These are phyloP conservation scores for Mycotypha africana DNA, from an alignment of 371 early-diverging fungal species.

Conservation along the genomic window DNA sequence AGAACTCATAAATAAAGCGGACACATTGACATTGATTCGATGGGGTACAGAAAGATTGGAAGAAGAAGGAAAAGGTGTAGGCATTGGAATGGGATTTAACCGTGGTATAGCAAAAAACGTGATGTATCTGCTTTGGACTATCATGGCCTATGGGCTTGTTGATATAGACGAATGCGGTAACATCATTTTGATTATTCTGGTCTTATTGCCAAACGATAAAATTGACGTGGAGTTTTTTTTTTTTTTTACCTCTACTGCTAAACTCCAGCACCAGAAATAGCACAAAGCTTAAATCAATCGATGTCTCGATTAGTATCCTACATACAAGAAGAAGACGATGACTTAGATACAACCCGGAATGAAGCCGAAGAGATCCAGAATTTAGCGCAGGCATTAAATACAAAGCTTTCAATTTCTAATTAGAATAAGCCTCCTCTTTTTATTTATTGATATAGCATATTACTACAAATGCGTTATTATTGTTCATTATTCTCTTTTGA, in stretches of 20 bases:
- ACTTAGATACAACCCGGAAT: constrained; percentile 15
- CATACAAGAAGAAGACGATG: constrained; percentile 37
- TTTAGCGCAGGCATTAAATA: constrained; percentile 31
- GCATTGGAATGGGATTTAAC: constrained; percentile 41
- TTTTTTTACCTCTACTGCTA: too few relatives aligned
- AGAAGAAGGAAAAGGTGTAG: constrained; percentile 38
- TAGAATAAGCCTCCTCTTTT: neutral
- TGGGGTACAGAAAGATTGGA: constrained; percentile 43
- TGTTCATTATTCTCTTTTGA: neutral
- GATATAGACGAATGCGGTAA: constrained; percentile 33
- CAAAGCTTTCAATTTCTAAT: constrained; percentile 30
- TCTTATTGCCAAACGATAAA: too few relatives aligned
- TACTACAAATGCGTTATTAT: neutral
- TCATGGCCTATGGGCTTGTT: constrained; percentile 28
- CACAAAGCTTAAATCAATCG: constrained; percentile 25
- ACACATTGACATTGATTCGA: constrained; percentile 20
- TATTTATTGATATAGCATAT: too few relatives aligned
- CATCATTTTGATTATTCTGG: neutral
- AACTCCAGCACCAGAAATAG: constrained; percentile 22
- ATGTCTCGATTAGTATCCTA: constrained; percentile 34
- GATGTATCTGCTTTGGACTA: constrained; percentile 39
- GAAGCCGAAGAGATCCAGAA: constrained; percentile 38
- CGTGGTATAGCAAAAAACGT: constrained; percentile 38
- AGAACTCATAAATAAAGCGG: constrained; percentile 21
- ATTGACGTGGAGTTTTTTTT: too few relatives aligned